A percentile compares a stretch with the other conserved stretches of the same genome.
phyloP scores from a whole-genome alignment of 441 rosid species.

The Populus tomentosa region DNA sequence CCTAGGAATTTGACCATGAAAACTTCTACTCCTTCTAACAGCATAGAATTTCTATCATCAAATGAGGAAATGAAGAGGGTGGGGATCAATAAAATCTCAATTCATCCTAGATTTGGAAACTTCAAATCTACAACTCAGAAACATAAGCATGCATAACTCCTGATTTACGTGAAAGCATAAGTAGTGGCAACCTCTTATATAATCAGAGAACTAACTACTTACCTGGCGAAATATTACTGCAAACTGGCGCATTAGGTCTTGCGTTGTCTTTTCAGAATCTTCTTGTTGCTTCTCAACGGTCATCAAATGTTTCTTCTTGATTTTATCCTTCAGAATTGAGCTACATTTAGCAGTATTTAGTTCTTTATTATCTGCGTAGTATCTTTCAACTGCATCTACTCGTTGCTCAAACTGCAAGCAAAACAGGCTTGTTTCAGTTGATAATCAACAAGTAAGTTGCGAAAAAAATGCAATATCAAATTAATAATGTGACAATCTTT shows the following conservation, averaged over 20 bases:
- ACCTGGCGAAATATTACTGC: conserved; percentile 59
- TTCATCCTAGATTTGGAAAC: background rate
- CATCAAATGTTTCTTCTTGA: conserved; percentile 48
- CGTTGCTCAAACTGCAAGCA: conserved; percentile 64
- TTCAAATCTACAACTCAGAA: background rate
- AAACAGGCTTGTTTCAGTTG: background rate
- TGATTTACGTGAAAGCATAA: background rate
- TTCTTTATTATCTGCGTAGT: conserved; percentile 46
- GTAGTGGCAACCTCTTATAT: background rate
- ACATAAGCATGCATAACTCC: background rate
- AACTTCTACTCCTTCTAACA: too few relatives aligned
- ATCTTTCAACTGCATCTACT: conserved; percentile 63
- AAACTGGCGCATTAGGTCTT: conserved; percentile 77
- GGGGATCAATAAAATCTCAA: background rate
- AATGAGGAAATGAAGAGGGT: background rate
- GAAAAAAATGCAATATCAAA: too few relatives aligned
- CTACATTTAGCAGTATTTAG: conserved; percentile 37
- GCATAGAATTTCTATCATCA: background rate
- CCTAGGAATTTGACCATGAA: background rate
- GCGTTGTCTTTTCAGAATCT: conserved; percentile 79
- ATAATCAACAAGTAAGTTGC: background rate
- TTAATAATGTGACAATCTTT: background rate
- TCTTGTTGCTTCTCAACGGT: conserved; percentile 55
- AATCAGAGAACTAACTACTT: conserved; percentile 18
- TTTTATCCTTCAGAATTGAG: conserved; percentile 51